phyloP scores from a whole-genome alignment of 805 yeast genomes.

The Cyberlindnera japonica region DNA sequence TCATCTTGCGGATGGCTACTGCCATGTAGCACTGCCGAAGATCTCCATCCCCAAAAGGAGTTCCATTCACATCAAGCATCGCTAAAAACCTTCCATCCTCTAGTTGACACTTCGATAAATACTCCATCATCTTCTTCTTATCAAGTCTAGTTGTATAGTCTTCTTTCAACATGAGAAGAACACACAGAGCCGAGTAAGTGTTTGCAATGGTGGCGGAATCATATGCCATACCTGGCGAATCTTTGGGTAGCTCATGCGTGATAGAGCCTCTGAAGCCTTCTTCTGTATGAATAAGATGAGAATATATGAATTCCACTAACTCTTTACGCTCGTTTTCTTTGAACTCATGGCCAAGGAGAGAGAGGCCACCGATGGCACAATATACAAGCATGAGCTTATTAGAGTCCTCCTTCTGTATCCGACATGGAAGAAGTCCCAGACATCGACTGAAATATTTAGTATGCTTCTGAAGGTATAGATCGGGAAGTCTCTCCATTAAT shows the following conservation, averaged over 20 bases:
- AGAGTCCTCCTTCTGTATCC: slow-evolving; percentile 60
- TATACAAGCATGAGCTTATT: slow-evolving; percentile 67
- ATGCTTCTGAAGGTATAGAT: slow-evolving; percentile 24
- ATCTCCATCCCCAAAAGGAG: slow-evolving; percentile 60
- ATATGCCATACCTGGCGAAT: slow-evolving; percentile 28
- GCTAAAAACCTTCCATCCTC: slow-evolving; percentile 56
- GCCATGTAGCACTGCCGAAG: slow-evolving; percentile 75
- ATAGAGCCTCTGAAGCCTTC: slow-evolving; percentile 59
- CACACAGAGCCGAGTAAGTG: slow-evolving; percentile 70
- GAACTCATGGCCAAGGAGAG: slow-evolving; percentile 28
- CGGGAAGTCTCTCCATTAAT: too few relatives aligned
- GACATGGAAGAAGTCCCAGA: slow-evolving; percentile 49
- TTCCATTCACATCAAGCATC: slow-evolving; percentile 30
- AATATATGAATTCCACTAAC: slow-evolving; percentile 42
- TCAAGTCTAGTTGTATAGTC: slow-evolving; percentile 39
- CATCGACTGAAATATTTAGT: slow-evolving; percentile 47
- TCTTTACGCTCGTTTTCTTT: slow-evolving; percentile 26
- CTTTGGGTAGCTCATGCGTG: slow-evolving; percentile 34
- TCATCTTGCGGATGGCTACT: slow-evolving; percentile 50
- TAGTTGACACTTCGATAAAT: slow-evolving; percentile 59
- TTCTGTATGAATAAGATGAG: slow-evolving; percentile 38
- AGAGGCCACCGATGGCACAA: slow-evolving; percentile 59
- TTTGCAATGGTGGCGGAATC: slow-evolving; percentile 68
- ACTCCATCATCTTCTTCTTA: slow-evolving; percentile 41
- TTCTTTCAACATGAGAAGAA: slow-evolving; percentile 48